Conservation (phyloP, 1,139 yeast species). For the Magnusiomyces tetraspermus region DNA sequence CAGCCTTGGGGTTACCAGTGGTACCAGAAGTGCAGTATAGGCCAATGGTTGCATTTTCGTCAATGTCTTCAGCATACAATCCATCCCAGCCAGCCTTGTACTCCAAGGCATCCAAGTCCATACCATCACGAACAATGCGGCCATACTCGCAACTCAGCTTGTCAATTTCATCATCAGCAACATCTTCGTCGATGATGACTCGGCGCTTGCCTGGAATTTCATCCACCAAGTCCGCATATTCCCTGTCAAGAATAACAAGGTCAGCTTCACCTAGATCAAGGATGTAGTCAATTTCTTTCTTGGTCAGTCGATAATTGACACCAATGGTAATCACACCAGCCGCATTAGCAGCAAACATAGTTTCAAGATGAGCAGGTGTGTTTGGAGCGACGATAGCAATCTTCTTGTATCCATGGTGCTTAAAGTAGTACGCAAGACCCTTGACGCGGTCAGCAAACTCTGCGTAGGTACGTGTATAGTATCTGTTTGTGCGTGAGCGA, state of each 20-base stretch:
- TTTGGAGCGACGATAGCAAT: slow-evolving; percentile 33
- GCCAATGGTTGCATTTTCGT: slow-evolving; percentile 28
- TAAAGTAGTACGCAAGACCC: slow-evolving; percentile 29
- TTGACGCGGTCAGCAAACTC: slow-evolving; percentile 28
- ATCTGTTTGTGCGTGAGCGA: slow-evolving; percentile 22
- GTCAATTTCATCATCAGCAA: slow-evolving; percentile 19
- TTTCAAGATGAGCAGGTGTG: slow-evolving; percentile 35
- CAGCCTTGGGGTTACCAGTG: slow-evolving; percentile 73
- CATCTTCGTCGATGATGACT: slow-evolving; percentile 28
- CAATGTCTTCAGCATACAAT: slow-evolving; percentile 24
- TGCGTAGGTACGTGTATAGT: slow-evolving; percentile 25
- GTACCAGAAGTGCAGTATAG: slow-evolving; percentile 62
- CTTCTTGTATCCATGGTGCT: slow-evolving; percentile 23
- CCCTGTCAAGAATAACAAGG: slow-evolving; percentile 30
- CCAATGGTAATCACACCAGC: slow-evolving; percentile 32
- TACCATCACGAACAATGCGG: slow-evolving; percentile 24
- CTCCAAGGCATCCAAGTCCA: slow-evolving; percentile 14
- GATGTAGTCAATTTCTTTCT: slow-evolving; percentile 29
- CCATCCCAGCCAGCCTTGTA: slow-evolving; percentile 20
- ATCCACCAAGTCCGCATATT: slow-evolving; percentile 26
- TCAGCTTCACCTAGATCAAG: slow-evolving; percentile 30
- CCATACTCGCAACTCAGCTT: slow-evolving; percentile 23
- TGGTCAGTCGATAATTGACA: slow-evolving; percentile 31
- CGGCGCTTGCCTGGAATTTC: slow-evolving; percentile 9
- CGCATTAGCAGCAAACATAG: slow-evolving; percentile 31